Conservation (phyloP, 768 basidiomycete genomes). For the Rhizopogon vesiculosus region DNA sequence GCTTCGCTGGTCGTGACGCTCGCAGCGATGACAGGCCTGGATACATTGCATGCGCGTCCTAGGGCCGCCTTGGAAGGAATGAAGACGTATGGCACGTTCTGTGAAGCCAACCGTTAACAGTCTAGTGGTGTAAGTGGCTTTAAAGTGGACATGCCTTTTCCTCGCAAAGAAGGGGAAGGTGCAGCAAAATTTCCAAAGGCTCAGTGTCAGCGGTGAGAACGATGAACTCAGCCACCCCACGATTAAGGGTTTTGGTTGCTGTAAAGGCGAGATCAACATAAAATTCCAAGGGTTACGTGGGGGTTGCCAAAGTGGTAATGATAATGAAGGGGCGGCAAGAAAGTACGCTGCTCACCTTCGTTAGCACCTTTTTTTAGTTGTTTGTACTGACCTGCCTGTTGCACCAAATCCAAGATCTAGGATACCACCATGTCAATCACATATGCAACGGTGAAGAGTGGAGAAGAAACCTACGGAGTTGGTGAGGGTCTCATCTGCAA, state of each 20-base stretch:
- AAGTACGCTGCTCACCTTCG: constrained; percentile 60
- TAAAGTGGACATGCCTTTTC: constrained; percentile 67
- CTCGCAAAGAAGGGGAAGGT: constrained; percentile 95
- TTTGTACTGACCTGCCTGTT: constrained; percentile 96
- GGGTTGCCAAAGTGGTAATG: background rate
- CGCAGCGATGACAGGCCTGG: constrained; percentile 90
- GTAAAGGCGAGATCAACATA: constrained; percentile 7
- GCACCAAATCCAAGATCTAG: constrained; percentile 92
- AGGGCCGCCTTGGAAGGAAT: constrained; percentile 93
- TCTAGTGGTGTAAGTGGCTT: background rate
- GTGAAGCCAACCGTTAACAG: background rate
- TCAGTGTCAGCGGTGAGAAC: constrained; percentile 96
- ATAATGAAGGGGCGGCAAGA: background rate
- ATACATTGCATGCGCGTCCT: constrained; percentile 93
- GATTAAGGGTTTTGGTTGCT: constrained; percentile 98
- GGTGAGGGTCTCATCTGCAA: constrained; percentile 81
- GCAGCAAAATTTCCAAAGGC: constrained; percentile 95
- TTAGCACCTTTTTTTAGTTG: constrained; percentile 99
- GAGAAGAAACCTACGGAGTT: constrained; percentile 64
- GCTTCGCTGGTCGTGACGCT: constrained; percentile 97
- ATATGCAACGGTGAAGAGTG: background rate
- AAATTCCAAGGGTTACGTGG: background rate
- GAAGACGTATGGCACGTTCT: constrained; percentile 73
- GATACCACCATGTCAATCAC: background rate
- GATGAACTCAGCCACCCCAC: constrained; percentile 97